phyloP scores from a whole-genome alignment of 768 basidiomycete genomes.

The Strobilomyces echinocephalus region DNA sequence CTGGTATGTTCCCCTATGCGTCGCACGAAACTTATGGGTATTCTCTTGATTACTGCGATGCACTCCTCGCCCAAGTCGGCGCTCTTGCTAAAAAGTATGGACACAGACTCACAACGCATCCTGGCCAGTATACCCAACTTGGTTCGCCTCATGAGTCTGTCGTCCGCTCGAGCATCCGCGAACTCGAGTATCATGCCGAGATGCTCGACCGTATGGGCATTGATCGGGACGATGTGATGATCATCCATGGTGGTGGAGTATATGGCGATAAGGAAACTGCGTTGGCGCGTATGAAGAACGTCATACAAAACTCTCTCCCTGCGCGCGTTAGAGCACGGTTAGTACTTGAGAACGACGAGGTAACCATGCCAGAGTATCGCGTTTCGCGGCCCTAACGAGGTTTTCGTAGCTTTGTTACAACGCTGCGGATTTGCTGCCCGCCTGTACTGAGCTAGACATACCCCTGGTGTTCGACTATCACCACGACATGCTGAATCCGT shows the following conservation, averaged over 20 bases:
- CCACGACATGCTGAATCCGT: constrained; percentile 69
- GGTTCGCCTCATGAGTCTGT: constrained; percentile 77
- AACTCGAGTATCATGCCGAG: constrained; percentile 82
- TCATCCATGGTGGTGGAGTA: constrained; percentile 81
- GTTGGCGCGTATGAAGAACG: constrained; percentile 66
- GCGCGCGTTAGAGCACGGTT: constrained; percentile 64
- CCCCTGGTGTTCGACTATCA: constrained; percentile 78
- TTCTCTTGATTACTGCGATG: constrained; percentile 66
- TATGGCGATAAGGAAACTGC: constrained; percentile 77
- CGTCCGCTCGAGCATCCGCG: constrained; percentile 69
- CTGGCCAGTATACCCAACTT: constrained; percentile 81
- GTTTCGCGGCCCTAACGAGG: neutral
- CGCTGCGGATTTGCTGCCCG: constrained; percentile 79
- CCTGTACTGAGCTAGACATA: constrained; percentile 80
- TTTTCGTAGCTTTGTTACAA: constrained; percentile 67
- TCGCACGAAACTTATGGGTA: constrained; percentile 81
- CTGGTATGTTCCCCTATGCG: constrained; percentile 92
- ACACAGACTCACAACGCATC: constrained; percentile 82
- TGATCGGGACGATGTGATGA: constrained; percentile 81
- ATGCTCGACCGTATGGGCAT: constrained; percentile 84
- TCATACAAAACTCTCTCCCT: constrained; percentile 55
- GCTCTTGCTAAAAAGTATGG: constrained; percentile 63
- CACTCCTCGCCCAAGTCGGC: constrained; percentile 53
- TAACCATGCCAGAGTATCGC: constrained; percentile 18
- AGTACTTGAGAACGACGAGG: constrained; percentile 95